phyloP scores from a whole-genome alignment of 176 grass and related monocot genomes.

The Musa acuminata region DNA sequence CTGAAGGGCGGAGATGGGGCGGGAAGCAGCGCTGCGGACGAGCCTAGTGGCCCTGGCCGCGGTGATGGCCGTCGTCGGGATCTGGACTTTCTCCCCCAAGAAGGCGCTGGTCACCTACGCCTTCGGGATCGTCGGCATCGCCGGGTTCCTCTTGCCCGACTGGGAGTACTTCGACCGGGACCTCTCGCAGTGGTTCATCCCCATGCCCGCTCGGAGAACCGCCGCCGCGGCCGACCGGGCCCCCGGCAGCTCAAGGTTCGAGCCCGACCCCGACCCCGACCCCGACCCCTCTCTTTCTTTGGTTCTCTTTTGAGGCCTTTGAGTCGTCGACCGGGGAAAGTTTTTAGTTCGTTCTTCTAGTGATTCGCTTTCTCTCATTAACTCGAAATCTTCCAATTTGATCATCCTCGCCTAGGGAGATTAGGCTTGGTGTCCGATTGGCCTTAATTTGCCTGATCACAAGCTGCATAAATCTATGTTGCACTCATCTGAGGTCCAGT shows the following conservation, averaged over 20 bases:
- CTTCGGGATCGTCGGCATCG: slow-evolving; percentile 69
- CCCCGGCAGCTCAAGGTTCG: not conserved
- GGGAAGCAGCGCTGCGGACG: slow-evolving; percentile 70
- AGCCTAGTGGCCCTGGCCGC: slow-evolving; percentile 70
- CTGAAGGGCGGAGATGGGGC: slow-evolving; percentile 29
- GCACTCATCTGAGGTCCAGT: too few species aligned
- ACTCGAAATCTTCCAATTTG: too few species aligned
- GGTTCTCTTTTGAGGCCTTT: too few species aligned
- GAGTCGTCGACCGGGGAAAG: too few species aligned
- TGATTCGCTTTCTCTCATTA: too few species aligned
- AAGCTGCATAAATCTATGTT: too few species aligned
- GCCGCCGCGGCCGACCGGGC: not conserved
- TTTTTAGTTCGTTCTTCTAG: too few species aligned
- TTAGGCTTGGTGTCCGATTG: too few species aligned
- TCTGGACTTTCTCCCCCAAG: slow-evolving; percentile 55
- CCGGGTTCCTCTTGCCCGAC: slow-evolving; percentile 78
- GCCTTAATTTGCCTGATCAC: too few species aligned
- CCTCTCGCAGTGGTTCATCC: slow-evolving; percentile 76
- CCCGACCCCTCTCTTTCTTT: not conserved
- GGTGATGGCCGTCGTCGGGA: slow-evolving; percentile 41
- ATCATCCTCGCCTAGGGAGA: too few species aligned
- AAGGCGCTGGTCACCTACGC: slow-evolving; percentile 73
- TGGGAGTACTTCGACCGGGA: slow-evolving; percentile 99
- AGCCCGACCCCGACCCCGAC: not conserved
- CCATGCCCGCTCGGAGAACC: slow-evolving; percentile 49